Conservation (phyloP, 805 yeast species). For the Millerozyma miso region DNA sequence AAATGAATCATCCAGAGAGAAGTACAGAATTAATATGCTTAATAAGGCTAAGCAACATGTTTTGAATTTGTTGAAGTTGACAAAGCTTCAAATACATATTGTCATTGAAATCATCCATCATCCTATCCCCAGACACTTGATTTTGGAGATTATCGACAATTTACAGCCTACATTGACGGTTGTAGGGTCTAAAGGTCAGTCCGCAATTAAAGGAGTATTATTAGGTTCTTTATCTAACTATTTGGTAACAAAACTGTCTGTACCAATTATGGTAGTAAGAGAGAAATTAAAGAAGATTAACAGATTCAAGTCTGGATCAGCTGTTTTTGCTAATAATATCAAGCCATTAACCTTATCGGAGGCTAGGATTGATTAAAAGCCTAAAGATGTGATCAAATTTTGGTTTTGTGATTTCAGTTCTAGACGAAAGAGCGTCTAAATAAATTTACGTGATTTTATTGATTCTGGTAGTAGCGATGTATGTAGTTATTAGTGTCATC, state of each 20-base stretch:
- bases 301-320: constrained; percentile 45
- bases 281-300: constrained; percentile 66
- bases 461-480: neutral
- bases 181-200: constrained; percentile 71
- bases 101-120: constrained; percentile 73
- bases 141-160: constrained; percentile 65
- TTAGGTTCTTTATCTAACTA: constrained; percentile 72
- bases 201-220: constrained; percentile 68
- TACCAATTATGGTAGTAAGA: constrained; percentile 79
- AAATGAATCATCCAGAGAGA: constrained; percentile 34
- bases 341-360: constrained; percentile 47
- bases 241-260: constrained; percentile 63
- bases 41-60: constrained; percentile 43
- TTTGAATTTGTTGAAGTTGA: constrained; percentile 50
- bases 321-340: constrained; percentile 53
- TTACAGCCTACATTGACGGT: constrained; percentile 69
- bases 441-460: neutral
- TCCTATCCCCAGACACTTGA: constrained; percentile 68
- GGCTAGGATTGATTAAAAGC: constrained; percentile 39
- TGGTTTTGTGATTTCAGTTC: neutral
- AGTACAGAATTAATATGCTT: constrained; percentile 34
- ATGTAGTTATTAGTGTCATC: no score
- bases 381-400: neutral
- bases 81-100: constrained; percentile 68
- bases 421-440: neutral